phyloP scores from a whole-genome alignment of 2,329 filamentous ascomycete species.

The Pseudocercospora eumusae region DNA sequence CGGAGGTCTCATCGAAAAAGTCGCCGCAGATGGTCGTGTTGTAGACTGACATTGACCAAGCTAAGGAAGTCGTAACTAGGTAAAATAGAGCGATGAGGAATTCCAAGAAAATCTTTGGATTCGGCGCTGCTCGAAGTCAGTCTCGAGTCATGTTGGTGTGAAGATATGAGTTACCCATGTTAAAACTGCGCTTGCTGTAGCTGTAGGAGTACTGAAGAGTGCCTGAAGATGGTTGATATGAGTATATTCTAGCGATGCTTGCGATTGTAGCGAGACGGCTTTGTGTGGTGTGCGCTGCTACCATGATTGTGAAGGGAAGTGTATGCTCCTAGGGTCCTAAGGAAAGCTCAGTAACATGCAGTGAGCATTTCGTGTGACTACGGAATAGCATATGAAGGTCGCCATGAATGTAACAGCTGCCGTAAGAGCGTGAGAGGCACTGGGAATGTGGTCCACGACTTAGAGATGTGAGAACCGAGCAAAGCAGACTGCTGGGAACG shows the following conservation, averaged over 20 bases:
- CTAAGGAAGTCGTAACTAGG: not conserved
- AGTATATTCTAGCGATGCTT: not conserved
- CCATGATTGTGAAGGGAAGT: not conserved
- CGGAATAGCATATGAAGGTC: not conserved
- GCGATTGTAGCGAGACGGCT: not conserved
- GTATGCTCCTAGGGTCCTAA: not conserved
- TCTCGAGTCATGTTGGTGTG: not conserved
- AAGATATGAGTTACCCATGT: not conserved
- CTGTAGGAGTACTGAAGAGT: not conserved
- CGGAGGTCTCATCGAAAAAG: not conserved
- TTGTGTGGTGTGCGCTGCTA: not conserved
- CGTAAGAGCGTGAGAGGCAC: no score
- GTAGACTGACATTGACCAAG: slow-evolving; percentile 11
- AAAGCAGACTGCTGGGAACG: no score
- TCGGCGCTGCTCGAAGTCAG: not conserved
- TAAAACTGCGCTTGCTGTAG: not conserved
- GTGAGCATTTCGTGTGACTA: not conserved
- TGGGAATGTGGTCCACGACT: no score
- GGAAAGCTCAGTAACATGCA: not conserved
- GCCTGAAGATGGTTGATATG: not conserved
- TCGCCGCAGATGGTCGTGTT: slow-evolving; percentile 4
- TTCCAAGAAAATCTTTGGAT: not conserved
- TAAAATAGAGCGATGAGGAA: not conserved
- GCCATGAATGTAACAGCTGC: not conserved
- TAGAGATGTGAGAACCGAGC: no score